A percentile compares a stretch with the other conserved stretches of the same genome.
Evolutionary conservation across 2,329 filamentous ascomycete genomes (phyloP).

Genomic region (Pseudocercospora crystallina): DNA sequence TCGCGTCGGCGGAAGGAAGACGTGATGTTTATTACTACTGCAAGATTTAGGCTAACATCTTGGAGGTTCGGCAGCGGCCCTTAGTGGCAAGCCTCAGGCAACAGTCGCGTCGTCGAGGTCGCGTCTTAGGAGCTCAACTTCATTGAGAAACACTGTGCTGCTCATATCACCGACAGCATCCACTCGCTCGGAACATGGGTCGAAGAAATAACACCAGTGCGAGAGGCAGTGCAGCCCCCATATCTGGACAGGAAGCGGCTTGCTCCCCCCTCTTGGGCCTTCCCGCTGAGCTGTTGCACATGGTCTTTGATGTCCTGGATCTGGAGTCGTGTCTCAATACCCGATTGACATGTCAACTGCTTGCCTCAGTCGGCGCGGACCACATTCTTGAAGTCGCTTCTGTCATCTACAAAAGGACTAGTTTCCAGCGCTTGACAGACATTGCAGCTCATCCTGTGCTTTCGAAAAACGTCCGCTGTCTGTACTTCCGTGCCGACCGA

Average conservation of each 20-base stretch:
- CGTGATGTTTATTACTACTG: no score
- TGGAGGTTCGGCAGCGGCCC: no score
- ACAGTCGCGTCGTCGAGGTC: no score
- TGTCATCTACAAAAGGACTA: background rate
- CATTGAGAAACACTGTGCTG: no score
- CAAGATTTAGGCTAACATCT: no score
- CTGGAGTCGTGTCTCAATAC: no score
- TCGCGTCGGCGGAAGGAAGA: no score
- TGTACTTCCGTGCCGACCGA: background rate
- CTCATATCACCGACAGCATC: no score
- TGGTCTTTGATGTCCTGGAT: conserved; percentile 1
- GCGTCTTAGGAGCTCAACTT: no score
- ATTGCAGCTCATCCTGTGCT: background rate
- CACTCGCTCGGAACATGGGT: no score
- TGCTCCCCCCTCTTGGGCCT: background rate
- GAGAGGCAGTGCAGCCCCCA: background rate
- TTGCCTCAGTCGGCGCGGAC: background rate
- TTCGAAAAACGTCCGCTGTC: background rate
- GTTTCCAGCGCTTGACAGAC: background rate
- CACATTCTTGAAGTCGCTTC: background rate
- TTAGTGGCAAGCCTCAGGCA: no score
- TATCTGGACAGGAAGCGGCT: background rate
- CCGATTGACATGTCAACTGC: background rate
- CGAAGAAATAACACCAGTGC: background rate
- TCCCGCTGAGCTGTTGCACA: conserved; percentile 1